These are phyloP conservation scores for Acer yangbiense DNA, from an alignment of 345 rosid species.

Conservation along the genomic window DNA sequence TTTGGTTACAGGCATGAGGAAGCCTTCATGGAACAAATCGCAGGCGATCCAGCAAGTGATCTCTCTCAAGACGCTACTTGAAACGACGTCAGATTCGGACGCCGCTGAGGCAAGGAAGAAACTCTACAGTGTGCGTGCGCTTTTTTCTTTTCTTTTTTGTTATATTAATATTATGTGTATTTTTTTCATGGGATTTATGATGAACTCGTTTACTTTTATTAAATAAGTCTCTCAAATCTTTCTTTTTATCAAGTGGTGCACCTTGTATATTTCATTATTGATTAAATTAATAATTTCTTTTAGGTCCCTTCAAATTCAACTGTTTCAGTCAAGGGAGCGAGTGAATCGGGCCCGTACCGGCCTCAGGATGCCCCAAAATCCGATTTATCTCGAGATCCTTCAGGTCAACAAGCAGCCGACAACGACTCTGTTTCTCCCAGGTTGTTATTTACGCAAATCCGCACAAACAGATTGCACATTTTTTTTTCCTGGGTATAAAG, in stretches of 20 bases:
- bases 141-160: neutral
- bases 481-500: too few species aligned
- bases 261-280: neutral
- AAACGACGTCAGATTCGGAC: conserved; percentile 36
- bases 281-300: conserved; percentile 8
- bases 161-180: neutral
- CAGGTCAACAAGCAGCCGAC: conserved; percentile 18
- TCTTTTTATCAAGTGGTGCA: neutral
- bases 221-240: neutral
- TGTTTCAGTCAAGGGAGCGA: conserved; percentile 29
- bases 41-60: conserved; percentile 61
- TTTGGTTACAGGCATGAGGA: conserved; percentile 44
- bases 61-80: conserved; percentile 45
- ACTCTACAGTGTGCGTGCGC: conserved; percentile 28
- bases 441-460: conserved; percentile 13
- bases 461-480: neutral
- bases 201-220: neutral
- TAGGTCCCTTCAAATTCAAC: conserved; percentile 36
- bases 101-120: conserved; percentile 28
- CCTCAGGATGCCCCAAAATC: conserved; percentile 25
- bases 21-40: conserved; percentile 63
- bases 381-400: conserved; percentile 16
- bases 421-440: conserved; percentile 35
- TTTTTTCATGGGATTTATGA: neutral
- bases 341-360: conserved; percentile 18